Percentiles rank a stretch among this genome's conserved stretches.
phyloP scores from a whole-genome alignment of 192 early-diverging fungal species.

The Powellomyces hirtus region DNA sequence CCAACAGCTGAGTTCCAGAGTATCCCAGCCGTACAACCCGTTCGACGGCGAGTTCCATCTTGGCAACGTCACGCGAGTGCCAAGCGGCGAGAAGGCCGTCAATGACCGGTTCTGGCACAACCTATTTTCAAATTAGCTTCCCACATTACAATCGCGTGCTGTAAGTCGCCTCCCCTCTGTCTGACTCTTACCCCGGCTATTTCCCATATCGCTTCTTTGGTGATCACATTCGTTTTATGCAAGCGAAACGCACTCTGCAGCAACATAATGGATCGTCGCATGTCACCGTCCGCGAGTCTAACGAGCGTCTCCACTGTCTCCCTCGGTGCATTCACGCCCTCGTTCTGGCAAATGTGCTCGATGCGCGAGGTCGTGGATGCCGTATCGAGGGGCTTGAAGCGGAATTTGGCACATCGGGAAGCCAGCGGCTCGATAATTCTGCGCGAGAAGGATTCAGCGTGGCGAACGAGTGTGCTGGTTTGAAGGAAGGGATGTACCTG shows the following conservation, averaged over 20 bases:
- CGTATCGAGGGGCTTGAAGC: conserved; percentile 80
- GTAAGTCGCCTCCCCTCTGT: no score
- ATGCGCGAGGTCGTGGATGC: conserved; percentile 62
- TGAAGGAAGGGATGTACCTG: conserved; percentile 40
- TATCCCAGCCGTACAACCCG: conserved; percentile 68
- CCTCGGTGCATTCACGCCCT: conserved; percentile 57
- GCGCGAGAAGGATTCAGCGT: no score
- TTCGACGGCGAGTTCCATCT: conserved; percentile 53
- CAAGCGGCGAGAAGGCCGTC: conserved; percentile 58
- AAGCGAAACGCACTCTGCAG: conserved; percentile 80
- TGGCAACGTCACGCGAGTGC: conserved; percentile 41
- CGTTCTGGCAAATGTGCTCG: conserved; percentile 60
- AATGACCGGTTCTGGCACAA: conserved; percentile 66
- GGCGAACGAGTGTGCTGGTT: no score
- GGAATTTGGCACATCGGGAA: conserved; percentile 92
- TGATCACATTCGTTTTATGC: conserved; percentile 46
- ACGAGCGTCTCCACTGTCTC: conserved; percentile 68
- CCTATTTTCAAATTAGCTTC: conserved; percentile 43
- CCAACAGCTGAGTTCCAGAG: conserved; percentile 70
- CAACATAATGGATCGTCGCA: conserved; percentile 88
- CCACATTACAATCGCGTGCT: background rate
- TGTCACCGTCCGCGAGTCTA: conserved; percentile 78
- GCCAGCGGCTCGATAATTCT: conserved; percentile 92
- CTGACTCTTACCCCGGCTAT: conserved; percentile 82
- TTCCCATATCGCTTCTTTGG: conserved; percentile 61